phyloP scores from a whole-genome alignment of 225 moss, liverwort and hornwort genomes.

The Bryum argenteum region DNA sequence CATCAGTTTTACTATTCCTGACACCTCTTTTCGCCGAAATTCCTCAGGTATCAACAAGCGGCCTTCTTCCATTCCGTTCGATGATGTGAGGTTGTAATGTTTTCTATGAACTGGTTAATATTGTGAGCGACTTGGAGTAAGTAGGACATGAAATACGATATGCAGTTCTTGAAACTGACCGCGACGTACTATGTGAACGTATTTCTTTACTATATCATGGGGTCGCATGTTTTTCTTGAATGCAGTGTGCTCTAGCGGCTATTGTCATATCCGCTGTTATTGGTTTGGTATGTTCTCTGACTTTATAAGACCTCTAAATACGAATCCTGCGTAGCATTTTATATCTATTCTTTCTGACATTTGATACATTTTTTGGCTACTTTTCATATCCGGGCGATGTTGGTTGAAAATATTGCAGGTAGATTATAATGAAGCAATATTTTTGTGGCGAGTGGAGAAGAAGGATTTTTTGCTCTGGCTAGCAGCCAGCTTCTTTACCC shows the following conservation, averaged over 20 bases:
- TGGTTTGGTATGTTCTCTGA: constrained; percentile 68
- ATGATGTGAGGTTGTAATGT: constrained; percentile 14
- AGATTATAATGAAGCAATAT: constrained; percentile 88
- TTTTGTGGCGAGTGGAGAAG: constrained; percentile 87
- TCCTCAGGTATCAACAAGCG: constrained; percentile 58
- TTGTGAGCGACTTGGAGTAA: constrained; percentile 6
- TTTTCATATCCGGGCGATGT: constrained; percentile 1
- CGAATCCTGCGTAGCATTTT: background rate
- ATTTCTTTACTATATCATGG: constrained; percentile 14
- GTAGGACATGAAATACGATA: constrained; percentile 1
- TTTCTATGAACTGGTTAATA: constrained; percentile 7
- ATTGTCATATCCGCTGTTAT: constrained; percentile 93
- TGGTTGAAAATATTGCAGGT: constrained; percentile 50
- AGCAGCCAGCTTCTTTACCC: constrained; percentile 67
- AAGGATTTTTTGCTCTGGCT: constrained; percentile 85
- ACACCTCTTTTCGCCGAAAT: constrained; percentile 85
- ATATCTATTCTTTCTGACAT: background rate
- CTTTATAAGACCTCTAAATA: background rate
- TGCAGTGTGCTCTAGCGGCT: constrained; percentile 87
- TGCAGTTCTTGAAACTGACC: too few relatives aligned
- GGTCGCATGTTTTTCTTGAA: constrained; percentile 14
- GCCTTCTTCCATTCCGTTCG: constrained; percentile 3
- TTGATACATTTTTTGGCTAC: background rate
- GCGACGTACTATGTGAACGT: background rate
- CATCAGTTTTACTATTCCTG: constrained; percentile 68